Evolutionary conservation across 208 protist genomes (phyloP).

Genomic region (Leishmania lainsoni): DNA sequence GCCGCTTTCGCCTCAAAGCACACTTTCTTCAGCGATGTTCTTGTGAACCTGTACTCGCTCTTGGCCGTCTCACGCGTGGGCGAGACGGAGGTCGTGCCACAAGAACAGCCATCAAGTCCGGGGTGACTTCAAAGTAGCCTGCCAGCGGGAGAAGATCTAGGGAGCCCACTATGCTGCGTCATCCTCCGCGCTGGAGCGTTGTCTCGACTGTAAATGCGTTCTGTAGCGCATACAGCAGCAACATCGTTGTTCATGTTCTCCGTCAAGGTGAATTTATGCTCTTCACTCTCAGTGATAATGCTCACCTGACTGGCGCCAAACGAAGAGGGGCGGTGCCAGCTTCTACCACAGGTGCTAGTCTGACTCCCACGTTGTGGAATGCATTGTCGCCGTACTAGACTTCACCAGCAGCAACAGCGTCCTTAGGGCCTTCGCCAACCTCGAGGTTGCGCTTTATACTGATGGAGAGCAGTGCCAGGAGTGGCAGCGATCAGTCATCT

Average conservation of each 20-base stretch:
- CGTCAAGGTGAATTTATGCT: neutral
- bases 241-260: no score
- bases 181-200: neutral
- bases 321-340: neutral
- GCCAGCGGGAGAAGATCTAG: neutral
- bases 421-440: neutral
- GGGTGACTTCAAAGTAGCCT: neutral
- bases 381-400: neutral
- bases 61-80: no score
- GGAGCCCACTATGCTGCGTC: neutral
- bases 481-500: neutral
- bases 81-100: neutral
- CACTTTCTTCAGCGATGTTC: neutral
- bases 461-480: neutral
- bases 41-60: neutral
- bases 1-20: neutral
- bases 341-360: neutral
- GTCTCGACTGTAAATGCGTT: neutral
- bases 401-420: neutral
- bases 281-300: neutral
- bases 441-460: neutral
- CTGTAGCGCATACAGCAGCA: neutral
- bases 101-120: neutral
- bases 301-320: neutral
- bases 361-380: neutral